phyloP scores from a whole-genome alignment of 257 asterid genomes.

The Fraxinus pennsylvanica region DNA sequence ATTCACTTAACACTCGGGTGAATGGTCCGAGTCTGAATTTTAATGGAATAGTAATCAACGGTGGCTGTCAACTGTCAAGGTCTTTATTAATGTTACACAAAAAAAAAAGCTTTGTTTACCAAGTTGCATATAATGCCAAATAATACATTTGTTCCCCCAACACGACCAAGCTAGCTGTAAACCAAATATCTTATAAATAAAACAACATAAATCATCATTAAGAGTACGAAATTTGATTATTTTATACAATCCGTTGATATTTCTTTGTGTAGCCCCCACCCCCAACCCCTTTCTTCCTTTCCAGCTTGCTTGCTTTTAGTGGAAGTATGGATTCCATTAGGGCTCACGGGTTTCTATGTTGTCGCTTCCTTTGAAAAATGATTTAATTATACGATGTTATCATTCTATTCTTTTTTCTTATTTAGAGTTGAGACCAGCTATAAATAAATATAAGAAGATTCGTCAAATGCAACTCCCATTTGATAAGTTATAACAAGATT shows the following conservation, averaged over 20 bases:
- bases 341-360: conserved; percentile 1
- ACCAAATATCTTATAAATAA: neutral
- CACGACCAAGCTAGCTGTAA: neutral
- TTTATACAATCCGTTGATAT: neutral
- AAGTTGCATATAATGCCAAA: neutral
- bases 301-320: conserved; percentile 6
- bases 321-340: conserved; percentile 16
- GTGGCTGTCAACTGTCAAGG: too few relatives aligned
- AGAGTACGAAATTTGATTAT: neutral
- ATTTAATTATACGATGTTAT: neutral
- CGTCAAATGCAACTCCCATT: neutral
- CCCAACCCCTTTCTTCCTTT: too few relatives aligned
- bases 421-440: neutral
- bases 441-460: neutral
- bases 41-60: too few relatives aligned
- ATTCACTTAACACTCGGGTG: too few relatives aligned
- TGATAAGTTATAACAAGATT: too few relatives aligned
- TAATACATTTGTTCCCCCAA: neutral
- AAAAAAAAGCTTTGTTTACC: neutral
- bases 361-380: neutral
- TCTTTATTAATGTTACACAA: too few relatives aligned
- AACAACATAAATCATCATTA: neutral
- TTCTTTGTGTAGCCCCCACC: too few relatives aligned
- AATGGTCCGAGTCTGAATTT: too few relatives aligned
- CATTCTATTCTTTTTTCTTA: neutral